Base-by-base conservation (phyloP, 495 filamentous ascomycete species). In the Aspergillus homomorphus region DNA sequence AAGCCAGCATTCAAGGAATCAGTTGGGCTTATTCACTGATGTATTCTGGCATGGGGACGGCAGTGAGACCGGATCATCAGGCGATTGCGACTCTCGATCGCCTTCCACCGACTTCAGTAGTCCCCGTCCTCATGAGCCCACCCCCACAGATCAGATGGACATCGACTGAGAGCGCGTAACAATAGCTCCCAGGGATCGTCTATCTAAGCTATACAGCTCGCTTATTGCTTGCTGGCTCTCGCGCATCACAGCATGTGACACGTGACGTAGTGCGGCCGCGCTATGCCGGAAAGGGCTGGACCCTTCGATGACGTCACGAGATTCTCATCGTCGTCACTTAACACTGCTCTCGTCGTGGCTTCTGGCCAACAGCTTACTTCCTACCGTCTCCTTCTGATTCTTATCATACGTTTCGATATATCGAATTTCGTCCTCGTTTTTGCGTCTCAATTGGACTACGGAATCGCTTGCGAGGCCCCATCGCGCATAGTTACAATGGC, bases 291-390 rank as follows among this genome's bases (percentile, higher is more conserved):
- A 45, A 30, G 23, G 16, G 41, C 53, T 51, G 18, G 10, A 9
- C 16, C 38, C 26, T 24, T 38, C 10, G 46, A 67, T 64, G 65
- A 67, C 64, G 66, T 69, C 68, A 70, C 26, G n/a, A 7, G 33
- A 18, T 57, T 52, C 63, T 66, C 62, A 67, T 62, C 46, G 51
- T n/a, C 45, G 16, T 45, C 33, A 18, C 54, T 38, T 21, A 19
- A 24, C 18, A 46, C 14, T 15, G 28, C 24, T 4, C 23, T 18
- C 14, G 7, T 28, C 23, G 18, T 18, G 16, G 48, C 23, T n/a
- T 24, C 30, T 23, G 18, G 23, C 48, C 14, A 30, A 28, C 2
- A 24, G 48, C 30, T 51, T 15, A 9, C 18, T 14, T 28, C 48
- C 30, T 28, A 18, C 19, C 23, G 24, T 51, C 23, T 23, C 21